Conservation (phyloP, 495 filamentous ascomycete genomes). For the Apodospora peruviana region DNA sequence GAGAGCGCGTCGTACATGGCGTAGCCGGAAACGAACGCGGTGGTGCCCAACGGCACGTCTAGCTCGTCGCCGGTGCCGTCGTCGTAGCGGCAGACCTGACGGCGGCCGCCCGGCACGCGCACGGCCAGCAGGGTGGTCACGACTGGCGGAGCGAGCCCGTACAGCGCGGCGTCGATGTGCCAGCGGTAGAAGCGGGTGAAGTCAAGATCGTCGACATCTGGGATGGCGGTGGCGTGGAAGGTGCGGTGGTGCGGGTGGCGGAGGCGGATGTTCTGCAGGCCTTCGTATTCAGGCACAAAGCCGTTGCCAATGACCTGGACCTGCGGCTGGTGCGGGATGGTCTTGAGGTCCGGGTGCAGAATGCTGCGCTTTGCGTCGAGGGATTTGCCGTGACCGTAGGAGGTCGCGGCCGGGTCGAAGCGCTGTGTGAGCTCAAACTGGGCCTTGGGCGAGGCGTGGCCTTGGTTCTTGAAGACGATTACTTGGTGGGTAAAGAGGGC, state of each 20-base stretch:
- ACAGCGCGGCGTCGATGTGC: slow-evolving; percentile 75
- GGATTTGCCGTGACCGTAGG: slow-evolving; percentile 69
- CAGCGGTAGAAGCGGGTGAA: slow-evolving; percentile 71
- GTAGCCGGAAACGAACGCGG: slow-evolving; percentile 65
- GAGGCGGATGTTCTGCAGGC: slow-evolving; percentile 59
- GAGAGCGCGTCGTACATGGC: slow-evolving; percentile 59
- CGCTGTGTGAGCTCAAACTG: slow-evolving; percentile 65
- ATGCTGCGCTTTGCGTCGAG: slow-evolving; percentile 61
- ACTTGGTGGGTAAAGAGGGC: slow-evolving; percentile 60
- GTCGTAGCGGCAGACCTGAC: slow-evolving; percentile 63
- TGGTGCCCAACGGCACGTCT: slow-evolving; percentile 67
- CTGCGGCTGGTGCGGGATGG: slow-evolving; percentile 70
- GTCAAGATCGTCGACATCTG: slow-evolving; percentile 56
- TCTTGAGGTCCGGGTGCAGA: slow-evolving; percentile 72
- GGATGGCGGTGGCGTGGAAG: slow-evolving; percentile 61
- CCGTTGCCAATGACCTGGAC: slow-evolving; percentile 77
- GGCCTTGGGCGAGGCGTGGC: slow-evolving; percentile 54
- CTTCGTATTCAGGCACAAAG: slow-evolving; percentile 57
- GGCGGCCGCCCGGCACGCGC: slow-evolving; percentile 56
- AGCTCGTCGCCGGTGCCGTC: slow-evolving; percentile 64
- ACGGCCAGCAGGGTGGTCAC: slow-evolving; percentile 68
- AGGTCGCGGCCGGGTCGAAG: slow-evolving; percentile 59
- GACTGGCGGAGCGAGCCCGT: slow-evolving; percentile 62
- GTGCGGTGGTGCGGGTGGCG: slow-evolving; percentile 68
- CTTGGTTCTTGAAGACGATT: slow-evolving; percentile 63